Evolutionary conservation across 192 early-diverging fungal species (phyloP), one percentile per base, ranked within the genome.

Genomic region (Diversispora epigaea): DNA sequence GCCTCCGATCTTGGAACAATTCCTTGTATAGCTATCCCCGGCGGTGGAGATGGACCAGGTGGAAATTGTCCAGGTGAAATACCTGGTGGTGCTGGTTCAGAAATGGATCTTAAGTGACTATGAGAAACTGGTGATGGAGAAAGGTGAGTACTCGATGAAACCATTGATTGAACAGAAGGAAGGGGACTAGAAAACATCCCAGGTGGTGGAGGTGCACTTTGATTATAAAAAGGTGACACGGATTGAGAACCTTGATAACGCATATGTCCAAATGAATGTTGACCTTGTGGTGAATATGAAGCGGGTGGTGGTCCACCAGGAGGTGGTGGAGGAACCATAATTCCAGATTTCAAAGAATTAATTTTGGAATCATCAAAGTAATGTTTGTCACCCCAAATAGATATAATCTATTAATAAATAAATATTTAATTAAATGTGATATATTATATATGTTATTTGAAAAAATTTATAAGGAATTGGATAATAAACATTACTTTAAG

Each of bases 401-500:
- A 74, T 58, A 74, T 74, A 25, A 74, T 55, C 72, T 74, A 62
- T 32, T 32, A 21, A 46, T 63, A 15, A 17, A 43, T 43, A 47
- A 2, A 47, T 44, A 74, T 63, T 46, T 69, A 54, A 49, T 25
- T 54, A 14, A 3, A 25, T 49, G 45, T 6, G 5, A 62, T 39
- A 45, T 43, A 43, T 45, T 44, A n/a, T 5, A 11, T 44, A 64
- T 44, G n/a, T 44, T 44, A 44, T 19, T 0, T 45, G n/a, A 44
- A 4, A 44, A 4, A 14, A 62, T 39, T 62, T 8, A 40, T 40
- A 8, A 14, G 15, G 0, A 64, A 64, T 64, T 12, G 14, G 15
- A 74, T 15, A 9, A 49, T 22, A 57, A 56, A n/a, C 9, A 60
- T 74, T 79, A 84, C 85, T 79, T 86, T 86, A 7, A 81, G 76